Base-by-base conservation (phyloP, 305 asterid species). In the Fraxinus dipetala region DNA sequence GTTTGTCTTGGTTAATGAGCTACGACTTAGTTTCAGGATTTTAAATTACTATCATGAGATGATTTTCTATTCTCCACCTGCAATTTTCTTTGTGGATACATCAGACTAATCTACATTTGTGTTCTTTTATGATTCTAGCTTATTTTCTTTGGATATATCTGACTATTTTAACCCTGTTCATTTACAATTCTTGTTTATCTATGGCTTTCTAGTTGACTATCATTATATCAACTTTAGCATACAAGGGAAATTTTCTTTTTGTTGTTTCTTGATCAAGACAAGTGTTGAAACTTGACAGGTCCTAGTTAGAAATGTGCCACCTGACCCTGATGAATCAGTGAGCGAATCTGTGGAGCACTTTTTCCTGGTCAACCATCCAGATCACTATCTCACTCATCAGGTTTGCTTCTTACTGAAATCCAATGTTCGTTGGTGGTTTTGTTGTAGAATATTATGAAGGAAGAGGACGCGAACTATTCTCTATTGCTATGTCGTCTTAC, bases 301-400 rank as follows among this genome's bases (percentile, higher is more conserved):
- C 75, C 96, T 96, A 48, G 97, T 92, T 31, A 89, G 90, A 85
- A 96, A 96, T 85, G 96, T 96, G 82, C 99, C 99, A n/a, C 94
- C 97, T 75, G 99, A 96, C 77, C 83, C 90, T 10, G 99, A 96
- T 88, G 98, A 96, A 87, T 83, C 98, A 34, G 98, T 96, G 82
- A 76, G 89, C 75, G 98, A 96, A 83, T 91, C 90, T 28, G 99
- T 96, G 86, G 97, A 94, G 90, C 99, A 96, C 80, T 96, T 96
- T 89, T 96, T 96, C 89, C 89, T 96, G 93, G 99, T 96, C 92
- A 96, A 96, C 93, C 98, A 94, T 90, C 97, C 95, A 28, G 93
- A 96, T 87, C 87, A 93, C 78, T 96, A 94, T 90, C 90, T 94
- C 83, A 90, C 97, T 86, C 94, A 96, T 88, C 98, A 93, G 99